A percentile compares a stretch with the other conserved stretches of the same genome.
Evolutionary conservation across 345 rosid genomes (phyloP).

Genomic region (Noccaea caerulescens): DNA sequence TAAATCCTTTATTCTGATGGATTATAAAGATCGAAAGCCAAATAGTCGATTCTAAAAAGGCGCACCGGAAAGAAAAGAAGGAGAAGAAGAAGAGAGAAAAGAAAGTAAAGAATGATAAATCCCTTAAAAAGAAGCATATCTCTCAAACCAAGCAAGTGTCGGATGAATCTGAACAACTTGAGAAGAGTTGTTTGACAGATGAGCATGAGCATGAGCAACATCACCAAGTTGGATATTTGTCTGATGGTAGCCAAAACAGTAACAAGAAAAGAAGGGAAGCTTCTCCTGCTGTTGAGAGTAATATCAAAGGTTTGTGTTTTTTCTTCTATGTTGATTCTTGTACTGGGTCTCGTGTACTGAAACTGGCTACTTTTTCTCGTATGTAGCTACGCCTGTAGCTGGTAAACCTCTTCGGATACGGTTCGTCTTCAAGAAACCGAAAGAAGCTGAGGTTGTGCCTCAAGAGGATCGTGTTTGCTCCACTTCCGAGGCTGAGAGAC

Average conservation of each 20-base stretch:
- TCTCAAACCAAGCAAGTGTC: constrained; percentile 16
- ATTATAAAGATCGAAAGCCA: constrained; percentile 44
- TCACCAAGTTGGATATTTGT: constrained; percentile 42
- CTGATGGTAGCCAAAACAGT: constrained; percentile 55
- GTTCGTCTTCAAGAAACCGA: constrained; percentile 46
- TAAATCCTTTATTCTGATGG: constrained; percentile 46
- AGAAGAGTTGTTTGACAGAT: constrained; percentile 39
- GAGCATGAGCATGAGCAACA: constrained; percentile 31
- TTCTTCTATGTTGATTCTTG: neutral
- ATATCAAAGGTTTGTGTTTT: constrained; percentile 45
- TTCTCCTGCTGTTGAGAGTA: constrained; percentile 34
- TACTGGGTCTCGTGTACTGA: neutral
- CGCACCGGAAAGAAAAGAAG: constrained; percentile 39
- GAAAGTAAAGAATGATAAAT: constrained; percentile 27
- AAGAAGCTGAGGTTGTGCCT: constrained; percentile 32
- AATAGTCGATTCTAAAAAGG: constrained; percentile 20
- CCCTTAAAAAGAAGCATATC: neutral
- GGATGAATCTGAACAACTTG: constrained; percentile 41
- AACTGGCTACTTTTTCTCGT: neutral
- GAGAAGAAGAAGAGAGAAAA: constrained; percentile 35
- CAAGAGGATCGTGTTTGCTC: constrained; percentile 41
- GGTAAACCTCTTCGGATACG: constrained; percentile 61
- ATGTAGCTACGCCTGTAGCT: constrained; percentile 27
- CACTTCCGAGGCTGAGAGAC: constrained; percentile 35
- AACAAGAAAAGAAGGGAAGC: constrained; percentile 50